Conservation (phyloP, 2,329 filamentous ascomycete species). For the Iodosphaeria phyllophila region DNA sequence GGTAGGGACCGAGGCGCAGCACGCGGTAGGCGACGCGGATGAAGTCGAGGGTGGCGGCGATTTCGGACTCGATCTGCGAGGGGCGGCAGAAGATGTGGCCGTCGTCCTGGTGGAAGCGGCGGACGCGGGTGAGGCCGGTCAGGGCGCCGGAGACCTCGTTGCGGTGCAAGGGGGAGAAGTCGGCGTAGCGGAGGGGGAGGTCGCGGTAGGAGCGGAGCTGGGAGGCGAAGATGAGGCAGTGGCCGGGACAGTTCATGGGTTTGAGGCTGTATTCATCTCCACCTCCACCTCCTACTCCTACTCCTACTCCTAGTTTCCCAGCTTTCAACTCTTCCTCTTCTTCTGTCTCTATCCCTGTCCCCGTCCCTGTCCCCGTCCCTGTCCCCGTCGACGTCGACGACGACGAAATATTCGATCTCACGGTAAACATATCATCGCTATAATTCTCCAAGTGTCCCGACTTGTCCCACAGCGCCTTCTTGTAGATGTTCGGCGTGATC, state of each 20-base stretch:
- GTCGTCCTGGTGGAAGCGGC: constrained; percentile 91
- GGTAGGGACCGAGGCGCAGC: constrained; percentile 56
- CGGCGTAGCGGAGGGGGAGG: constrained; percentile 78
- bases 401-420: too few relatives aligned
- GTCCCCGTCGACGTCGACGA: too few relatives aligned
- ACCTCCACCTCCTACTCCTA: too few relatives aligned
- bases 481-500: constrained; percentile 80
- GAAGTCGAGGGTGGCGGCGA: constrained; percentile 14
- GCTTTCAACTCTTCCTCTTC: too few relatives aligned
- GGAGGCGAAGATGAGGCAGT: constrained; percentile 75
- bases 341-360: constrained; percentile 17
- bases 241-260: constrained; percentile 96
- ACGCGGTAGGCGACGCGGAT: constrained; percentile 31
- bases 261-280: constrained; percentile 49
- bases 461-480: constrained; percentile 68
- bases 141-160: constrained; percentile 91
- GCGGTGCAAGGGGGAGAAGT: constrained; percentile 87
- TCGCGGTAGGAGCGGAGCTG: constrained; percentile 76
- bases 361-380: too few relatives aligned
- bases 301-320: too few relatives aligned
- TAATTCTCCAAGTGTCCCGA: constrained; percentile 84
- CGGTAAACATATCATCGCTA: constrained; percentile 81
- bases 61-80: constrained; percentile 43
- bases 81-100: constrained; percentile 82
- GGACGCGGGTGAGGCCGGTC: constrained; percentile 76